A percentile compares a stretch with the other conserved stretches of the same genome.
phyloP scores from a whole-genome alignment of 495 filamentous ascomycete genomes.

The Penicillium ucsense region DNA sequence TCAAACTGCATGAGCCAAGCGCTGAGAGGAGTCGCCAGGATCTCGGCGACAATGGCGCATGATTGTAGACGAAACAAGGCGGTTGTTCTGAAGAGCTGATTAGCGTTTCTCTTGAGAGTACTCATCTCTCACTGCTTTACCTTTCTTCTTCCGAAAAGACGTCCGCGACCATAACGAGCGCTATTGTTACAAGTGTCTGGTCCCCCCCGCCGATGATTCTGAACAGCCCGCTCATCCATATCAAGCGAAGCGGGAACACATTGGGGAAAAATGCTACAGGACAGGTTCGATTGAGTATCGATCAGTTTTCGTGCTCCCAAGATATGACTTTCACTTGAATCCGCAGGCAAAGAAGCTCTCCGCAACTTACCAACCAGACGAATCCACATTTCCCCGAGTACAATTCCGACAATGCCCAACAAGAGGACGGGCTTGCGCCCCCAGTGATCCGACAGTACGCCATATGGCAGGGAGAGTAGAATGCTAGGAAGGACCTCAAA shows the following conservation, averaged over 20 bases:
- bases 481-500: conserved; percentile 31
- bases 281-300: background rate
- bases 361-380: conserved; percentile 28
- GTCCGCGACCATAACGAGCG: conserved; percentile 23
- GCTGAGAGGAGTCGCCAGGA: conserved; percentile 23
- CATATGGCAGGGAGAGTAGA: conserved; percentile 23
- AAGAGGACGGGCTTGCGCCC: conserved; percentile 35
- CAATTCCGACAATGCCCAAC: conserved; percentile 23
- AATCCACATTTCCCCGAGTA: conserved; percentile 22
- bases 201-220: conserved; percentile 25
- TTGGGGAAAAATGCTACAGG: conserved; percentile 15
- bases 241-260: conserved; percentile 20
- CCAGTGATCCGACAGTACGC: conserved; percentile 30
- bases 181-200: conserved; percentile 9
- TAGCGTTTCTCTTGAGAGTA: too few species aligned
- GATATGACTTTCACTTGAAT: too few species aligned
- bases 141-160: conserved; percentile 24
- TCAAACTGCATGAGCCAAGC: conserved; percentile 21
- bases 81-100: conserved; percentile 10
- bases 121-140: conserved; percentile 4
- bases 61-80: conserved; percentile 19
- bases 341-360: background rate
- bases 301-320: background rate
- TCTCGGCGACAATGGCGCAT: conserved; percentile 14
- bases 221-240: conserved; percentile 22